Evolutionary conservation across 176 grass and related monocot genomes (phyloP), one percentile per base, ranked within the genome.

Genomic region (Calamus simplicifolius): DNA sequence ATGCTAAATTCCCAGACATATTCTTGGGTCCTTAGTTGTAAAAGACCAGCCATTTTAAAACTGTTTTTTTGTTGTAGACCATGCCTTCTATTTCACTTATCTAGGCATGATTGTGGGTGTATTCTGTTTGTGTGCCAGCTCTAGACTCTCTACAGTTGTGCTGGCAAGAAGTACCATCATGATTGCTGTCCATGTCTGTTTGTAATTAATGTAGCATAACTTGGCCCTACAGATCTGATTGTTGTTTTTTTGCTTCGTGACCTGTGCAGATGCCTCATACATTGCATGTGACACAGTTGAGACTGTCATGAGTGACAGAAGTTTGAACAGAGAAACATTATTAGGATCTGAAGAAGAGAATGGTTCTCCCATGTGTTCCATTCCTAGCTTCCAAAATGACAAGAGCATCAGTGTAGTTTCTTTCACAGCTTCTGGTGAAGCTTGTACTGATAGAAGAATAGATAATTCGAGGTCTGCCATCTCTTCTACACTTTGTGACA

Each of bases 301-400:
- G 74, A 84, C 78, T 56, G 72, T 85, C 29, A 31, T 78, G 68
- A 85, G 75, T 58, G 80, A 70, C 66, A 82, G 88, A 59, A 43
- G 63, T 81, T 66, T 82, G 58, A 84, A 91, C 18, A 80, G 27
- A 70, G 93, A 80, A 80, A 85, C 81, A 62, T 73, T 79, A 19
- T 25, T 74, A 31, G 79, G 70, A 59, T 98, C 87, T 56, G 93
- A 92, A 61, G 93, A 88, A 62, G 64, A 66, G 63, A 69, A 67
- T 58, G 83, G 72, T 69, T 92, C 87, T 75, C 93, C 87, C 48
- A 82, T 71, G 25, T 79, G 75, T 57, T 79, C 73, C 75, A 67
- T 82, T 72, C 73, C 72, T 60, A 70, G 66, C 50, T 51, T 78
- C 65, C 85, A 87, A 68, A 88, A 78, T 64, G 79, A 83, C 66